Evolutionary conservation across 2,329 filamentous ascomycete genomes (phyloP), one percentile per base, ranked within the genome.

Genomic region (Cyphellophora europaea): DNA sequence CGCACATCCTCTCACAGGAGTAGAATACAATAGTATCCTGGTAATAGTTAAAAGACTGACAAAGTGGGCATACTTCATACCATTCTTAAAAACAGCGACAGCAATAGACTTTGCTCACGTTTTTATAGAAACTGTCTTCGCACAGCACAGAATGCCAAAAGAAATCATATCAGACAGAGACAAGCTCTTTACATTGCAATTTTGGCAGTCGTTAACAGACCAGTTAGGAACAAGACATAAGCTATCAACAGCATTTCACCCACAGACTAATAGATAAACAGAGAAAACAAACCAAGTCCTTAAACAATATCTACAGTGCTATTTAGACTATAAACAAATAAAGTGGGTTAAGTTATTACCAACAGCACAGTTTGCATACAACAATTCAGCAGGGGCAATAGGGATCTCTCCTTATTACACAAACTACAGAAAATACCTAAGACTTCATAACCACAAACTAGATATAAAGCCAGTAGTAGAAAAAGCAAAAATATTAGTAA

Each of bases 171-270:
- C 15, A 18, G 21, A 44, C 32, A 1, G 18, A 40, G 30, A 35
- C 11, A 34, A 17, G 5, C 6, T 30, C 5, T 44, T 40, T 40
- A 42, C 11, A 6, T 37, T 19, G 4, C 15, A 27, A 14, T 42
- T 39, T 21, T 42, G 35, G 25, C 14, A 30, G 32, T 10, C 16
- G 1, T 14, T 43, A 28, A 33, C 31, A 15, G 27, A 29, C 6
- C 18, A 15, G 3, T 19, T 41, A 32, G 29, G 11, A n/a, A 36
- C 21, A 19, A 35, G 35, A 19, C 14, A 29, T 19, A 34, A 35
- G 17, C 27, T 43, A 25, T 35, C 15, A 14, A 43, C 16, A 6
- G 25, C 30, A 6, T 43, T 41, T 35, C 25, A 41, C 33, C 32
- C 16, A 4, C 32, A 41, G 19, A 41, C 29, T 4, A 14, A 41